A percentile compares a stretch with the other conserved stretches of the same genome.
Evolutionary conservation across 768 basidiomycete species (phyloP).

Genomic region (Tephrocybe sp.): DNA sequence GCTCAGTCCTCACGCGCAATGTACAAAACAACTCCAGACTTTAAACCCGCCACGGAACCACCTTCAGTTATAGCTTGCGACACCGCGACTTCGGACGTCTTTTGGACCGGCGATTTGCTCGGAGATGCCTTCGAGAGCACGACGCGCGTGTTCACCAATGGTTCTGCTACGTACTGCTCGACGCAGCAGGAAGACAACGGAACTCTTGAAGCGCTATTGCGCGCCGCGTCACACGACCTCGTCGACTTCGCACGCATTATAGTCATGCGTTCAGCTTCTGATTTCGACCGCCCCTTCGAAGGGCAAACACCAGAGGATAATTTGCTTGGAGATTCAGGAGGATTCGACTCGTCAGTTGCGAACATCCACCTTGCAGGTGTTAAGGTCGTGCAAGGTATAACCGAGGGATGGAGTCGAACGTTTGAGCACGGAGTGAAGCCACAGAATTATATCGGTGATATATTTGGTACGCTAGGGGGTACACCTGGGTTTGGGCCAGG

Average conservation of each 20-base stretch:
- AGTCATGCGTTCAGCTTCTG: conserved; percentile 3
- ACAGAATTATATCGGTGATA: conserved; percentile 2
- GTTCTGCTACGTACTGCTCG: conserved; percentile 2
- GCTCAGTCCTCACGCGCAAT: neutral
- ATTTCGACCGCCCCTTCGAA: conserved; percentile 3
- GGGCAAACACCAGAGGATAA: conserved; percentile 1
- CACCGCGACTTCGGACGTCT: conserved; percentile 3
- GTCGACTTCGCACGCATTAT: conserved; percentile 7
- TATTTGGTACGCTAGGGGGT: conserved; percentile 1
- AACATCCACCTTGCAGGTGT: conserved; percentile 6
- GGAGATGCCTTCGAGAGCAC: conserved; percentile 5
- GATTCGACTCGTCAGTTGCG: neutral
- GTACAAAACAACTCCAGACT: conserved; percentile 7
- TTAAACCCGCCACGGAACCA: neutral
- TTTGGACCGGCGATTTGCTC: conserved; percentile 1
- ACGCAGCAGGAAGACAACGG: conserved; percentile 5
- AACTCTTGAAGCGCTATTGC: conserved; percentile 2
- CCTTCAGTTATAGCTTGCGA: conserved; percentile 5
- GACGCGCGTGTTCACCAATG: conserved; percentile 3
- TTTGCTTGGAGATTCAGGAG: conserved; percentile 2
- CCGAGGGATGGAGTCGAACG: neutral
- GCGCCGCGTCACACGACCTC: neutral
- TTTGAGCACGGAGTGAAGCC: conserved; percentile 1
- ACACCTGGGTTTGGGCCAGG: neutral
- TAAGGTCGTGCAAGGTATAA: conserved; percentile 6